Evolutionary conservation across 2,329 filamentous ascomycete genomes (phyloP).

Genomic region (Xylaria arbuscula): DNA sequence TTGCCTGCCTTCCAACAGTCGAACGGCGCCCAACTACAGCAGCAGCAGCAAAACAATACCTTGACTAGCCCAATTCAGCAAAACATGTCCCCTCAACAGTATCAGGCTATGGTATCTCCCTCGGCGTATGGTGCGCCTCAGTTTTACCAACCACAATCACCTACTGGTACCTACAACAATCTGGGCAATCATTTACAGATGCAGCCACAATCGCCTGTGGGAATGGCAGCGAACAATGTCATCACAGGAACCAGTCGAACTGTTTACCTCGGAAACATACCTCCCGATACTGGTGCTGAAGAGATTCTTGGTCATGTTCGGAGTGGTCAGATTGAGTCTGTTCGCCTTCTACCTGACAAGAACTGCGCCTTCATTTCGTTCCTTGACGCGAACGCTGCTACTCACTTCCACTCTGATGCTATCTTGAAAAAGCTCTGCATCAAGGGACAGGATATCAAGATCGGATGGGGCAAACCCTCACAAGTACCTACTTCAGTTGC

Average conservation of each 20-base stretch:
- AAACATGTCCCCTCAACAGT: constrained; percentile 82
- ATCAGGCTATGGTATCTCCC: constrained; percentile 86
- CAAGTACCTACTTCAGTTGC: constrained; percentile 97
- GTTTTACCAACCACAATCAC: constrained; percentile 87
- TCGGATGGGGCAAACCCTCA: constrained; percentile 98
- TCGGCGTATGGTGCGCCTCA: constrained; percentile 84
- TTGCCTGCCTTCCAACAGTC: constrained; percentile 78
- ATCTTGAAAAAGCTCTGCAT: constrained; percentile 99
- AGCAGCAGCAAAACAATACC: constrained; percentile 61
- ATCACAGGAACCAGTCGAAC: constrained; percentile 93
- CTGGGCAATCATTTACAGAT: constrained; percentile 69
- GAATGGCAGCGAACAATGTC: constrained; percentile 79
- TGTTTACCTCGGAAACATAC: constrained; percentile 97
- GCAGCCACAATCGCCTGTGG: constrained; percentile 78
- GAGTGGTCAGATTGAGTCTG: constrained; percentile 99
- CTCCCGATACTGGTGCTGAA: constrained; percentile 95
- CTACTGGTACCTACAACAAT: constrained; percentile 78
- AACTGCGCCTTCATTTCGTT: constrained; percentile 99
- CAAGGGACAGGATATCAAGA: constrained; percentile 99
- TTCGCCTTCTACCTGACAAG: constrained; percentile 95
- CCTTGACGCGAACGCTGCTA: constrained; percentile 95
- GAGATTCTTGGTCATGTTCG: constrained; percentile 96
- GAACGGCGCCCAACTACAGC: constrained; percentile 48
- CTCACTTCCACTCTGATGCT: constrained; percentile 98
- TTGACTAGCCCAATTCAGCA: constrained; percentile 80